phyloP scores from a whole-genome alignment of 106 monocot species.

The Hemerocallis citrina region DNA sequence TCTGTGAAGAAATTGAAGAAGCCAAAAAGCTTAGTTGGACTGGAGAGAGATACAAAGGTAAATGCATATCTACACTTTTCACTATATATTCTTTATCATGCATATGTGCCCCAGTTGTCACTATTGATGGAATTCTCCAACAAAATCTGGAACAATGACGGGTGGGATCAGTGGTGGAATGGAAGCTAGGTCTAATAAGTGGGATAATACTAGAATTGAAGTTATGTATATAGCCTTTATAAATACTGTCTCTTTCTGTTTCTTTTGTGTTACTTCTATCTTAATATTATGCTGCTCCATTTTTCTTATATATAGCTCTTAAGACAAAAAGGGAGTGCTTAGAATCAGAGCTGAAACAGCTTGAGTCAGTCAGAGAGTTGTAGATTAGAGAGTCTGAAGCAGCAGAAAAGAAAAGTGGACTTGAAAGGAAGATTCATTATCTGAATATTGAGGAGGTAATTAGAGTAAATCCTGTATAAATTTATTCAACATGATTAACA shows the following conservation, averaged over 20 bases:
- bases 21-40: conserved; percentile 95
- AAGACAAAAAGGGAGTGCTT: conserved; percentile 71
- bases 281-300: conserved; percentile 8
- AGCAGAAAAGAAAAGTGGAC: conserved; percentile 67
- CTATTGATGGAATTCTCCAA: conserved; percentile 93
- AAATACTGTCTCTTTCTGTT: background rate
- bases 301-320: conserved; percentile 31
- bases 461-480: background rate
- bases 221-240: conserved; percentile 36
- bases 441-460: conserved; percentile 70
- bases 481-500: background rate
- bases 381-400: conserved; percentile 76
- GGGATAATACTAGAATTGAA: conserved; percentile 83
- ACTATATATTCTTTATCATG: background rate
- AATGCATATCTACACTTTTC: background rate
- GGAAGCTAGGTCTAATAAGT: conserved; percentile 98
- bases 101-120: conserved; percentile 55
- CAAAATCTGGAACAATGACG: conserved; percentile 98
- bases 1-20: conserved; percentile 94
- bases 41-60: conserved; percentile 92
- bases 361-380: conserved; percentile 76
- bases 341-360: conserved; percentile 73
- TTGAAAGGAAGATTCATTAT: conserved; percentile 90
- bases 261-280: conserved; percentile 1
- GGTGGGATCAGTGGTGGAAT: conserved; percentile 95